Evolutionary conservation across 768 basidiomycete genomes (phyloP).

Genomic region (Ephemerocybe angulata): DNA sequence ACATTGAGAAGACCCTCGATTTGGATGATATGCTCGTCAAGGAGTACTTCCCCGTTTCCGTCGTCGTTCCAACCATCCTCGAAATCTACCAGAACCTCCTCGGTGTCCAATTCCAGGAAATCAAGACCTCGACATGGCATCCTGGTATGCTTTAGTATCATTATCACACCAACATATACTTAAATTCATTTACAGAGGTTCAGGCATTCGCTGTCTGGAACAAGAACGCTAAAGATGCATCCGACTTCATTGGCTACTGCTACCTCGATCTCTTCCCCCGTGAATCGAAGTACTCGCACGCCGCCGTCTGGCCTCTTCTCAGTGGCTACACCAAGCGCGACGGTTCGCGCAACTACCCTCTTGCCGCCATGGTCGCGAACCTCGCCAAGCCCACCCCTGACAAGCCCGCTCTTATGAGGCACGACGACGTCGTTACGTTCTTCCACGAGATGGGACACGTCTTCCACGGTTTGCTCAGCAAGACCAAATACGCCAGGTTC

Average conservation of each 20-base stretch:
- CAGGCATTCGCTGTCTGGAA: constrained; percentile 87
- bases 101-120: constrained; percentile 67
- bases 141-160: constrained; percentile 44
- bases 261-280: constrained; percentile 88
- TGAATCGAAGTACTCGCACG: constrained; percentile 79
- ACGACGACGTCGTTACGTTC: constrained; percentile 85
- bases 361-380: constrained; percentile 87
- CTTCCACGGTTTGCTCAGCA: constrained; percentile 66
- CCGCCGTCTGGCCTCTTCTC: constrained; percentile 78
- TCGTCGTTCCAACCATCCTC: constrained; percentile 79
- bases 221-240: constrained; percentile 63
- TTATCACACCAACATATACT: neutral
- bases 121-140: constrained; percentile 73
- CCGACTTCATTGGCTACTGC: constrained; percentile 79
- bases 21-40: constrained; percentile 79
- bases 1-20: constrained; percentile 59
- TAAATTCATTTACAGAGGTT: constrained; percentile 48
- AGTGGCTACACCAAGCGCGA: constrained; percentile 57
- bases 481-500: constrained; percentile 70
- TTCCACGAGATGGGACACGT: constrained; percentile 89
- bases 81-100: constrained; percentile 81
- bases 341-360: constrained; percentile 65
- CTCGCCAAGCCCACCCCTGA: constrained; percentile 80
- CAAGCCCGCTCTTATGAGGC: constrained; percentile 81
- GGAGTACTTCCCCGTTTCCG: constrained; percentile 84